Conservation (phyloP, 345 rosid genomes). For the Microcos paniculata region DNA sequence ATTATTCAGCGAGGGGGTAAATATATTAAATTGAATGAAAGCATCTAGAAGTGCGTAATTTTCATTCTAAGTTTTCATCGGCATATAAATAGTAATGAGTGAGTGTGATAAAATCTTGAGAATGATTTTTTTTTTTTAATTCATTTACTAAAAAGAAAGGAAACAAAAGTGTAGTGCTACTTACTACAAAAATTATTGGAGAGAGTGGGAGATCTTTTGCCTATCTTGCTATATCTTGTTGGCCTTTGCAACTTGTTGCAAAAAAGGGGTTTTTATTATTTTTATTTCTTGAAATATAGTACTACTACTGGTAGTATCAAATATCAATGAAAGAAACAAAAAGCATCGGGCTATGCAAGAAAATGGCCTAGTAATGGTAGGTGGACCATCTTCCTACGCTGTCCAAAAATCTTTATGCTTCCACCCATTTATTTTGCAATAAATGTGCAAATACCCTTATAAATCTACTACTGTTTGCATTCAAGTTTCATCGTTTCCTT, state of each 20-base stretch:
- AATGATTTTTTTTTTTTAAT: too few relatives aligned
- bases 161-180: not conserved
- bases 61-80: not conserved
- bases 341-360: not conserved
- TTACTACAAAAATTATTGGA: not conserved
- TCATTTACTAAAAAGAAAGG: not conserved
- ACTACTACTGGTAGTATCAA: not conserved
- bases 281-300: not conserved
- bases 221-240: not conserved
- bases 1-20: too few relatives aligned
- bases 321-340: not conserved
- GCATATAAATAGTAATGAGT: too few relatives aligned
- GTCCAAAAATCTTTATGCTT: not conserved
- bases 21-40: too few relatives aligned
- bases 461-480: not conserved
- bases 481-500: not conserved
- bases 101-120: too few relatives aligned
- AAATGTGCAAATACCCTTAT: not conserved
- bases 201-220: not conserved
- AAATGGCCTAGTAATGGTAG: not conserved
- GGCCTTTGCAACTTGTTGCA: slow-evolving; percentile 9
- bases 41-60: not conserved
- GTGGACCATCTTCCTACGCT: not conserved
- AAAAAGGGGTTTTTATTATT: not conserved
- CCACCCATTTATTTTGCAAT: slow-evolving; percentile 3